Conservation (phyloP, 805 yeast genomes). For the Lipomyces anomalus region DNA sequence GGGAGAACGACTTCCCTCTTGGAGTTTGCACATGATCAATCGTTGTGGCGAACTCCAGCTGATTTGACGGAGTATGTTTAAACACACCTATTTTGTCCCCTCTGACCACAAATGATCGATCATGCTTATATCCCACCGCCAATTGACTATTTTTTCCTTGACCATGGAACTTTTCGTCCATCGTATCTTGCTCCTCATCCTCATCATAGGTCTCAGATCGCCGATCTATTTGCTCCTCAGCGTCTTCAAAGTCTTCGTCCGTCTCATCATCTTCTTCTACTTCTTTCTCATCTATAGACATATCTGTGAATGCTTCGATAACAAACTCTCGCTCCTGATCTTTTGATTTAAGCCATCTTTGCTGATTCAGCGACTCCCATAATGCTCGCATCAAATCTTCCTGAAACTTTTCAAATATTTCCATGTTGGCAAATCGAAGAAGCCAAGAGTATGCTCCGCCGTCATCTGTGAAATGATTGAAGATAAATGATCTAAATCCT, state of each 20-base stretch:
- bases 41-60: constrained; percentile 59
- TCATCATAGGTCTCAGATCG: constrained; percentile 21
- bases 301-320: constrained; percentile 45
- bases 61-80: constrained; percentile 44
- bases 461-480: constrained; percentile 47
- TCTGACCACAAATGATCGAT: constrained; percentile 72
- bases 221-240: constrained; percentile 5
- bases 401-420: constrained; percentile 49
- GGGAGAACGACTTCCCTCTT: constrained; percentile 47
- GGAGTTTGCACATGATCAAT: constrained; percentile 54
- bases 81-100: constrained; percentile 79
- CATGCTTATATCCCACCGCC: constrained; percentile 63
- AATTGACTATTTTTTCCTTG: constrained; percentile 54
- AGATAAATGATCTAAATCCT: constrained; percentile 48
- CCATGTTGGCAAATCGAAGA: constrained; percentile 45
- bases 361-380: constrained; percentile 56
- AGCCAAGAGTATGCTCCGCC: constrained; percentile 54
- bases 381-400: constrained; percentile 44
- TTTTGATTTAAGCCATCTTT: constrained; percentile 43
- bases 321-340: constrained; percentile 52
- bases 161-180: constrained; percentile 33
- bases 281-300: constrained; percentile 34
- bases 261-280: constrained; percentile 34
- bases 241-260: constrained; percentile 36
- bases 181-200: constrained; percentile 35